phyloP scores from a whole-genome alignment of 208 protist species.

The Willaertia magna region DNA sequence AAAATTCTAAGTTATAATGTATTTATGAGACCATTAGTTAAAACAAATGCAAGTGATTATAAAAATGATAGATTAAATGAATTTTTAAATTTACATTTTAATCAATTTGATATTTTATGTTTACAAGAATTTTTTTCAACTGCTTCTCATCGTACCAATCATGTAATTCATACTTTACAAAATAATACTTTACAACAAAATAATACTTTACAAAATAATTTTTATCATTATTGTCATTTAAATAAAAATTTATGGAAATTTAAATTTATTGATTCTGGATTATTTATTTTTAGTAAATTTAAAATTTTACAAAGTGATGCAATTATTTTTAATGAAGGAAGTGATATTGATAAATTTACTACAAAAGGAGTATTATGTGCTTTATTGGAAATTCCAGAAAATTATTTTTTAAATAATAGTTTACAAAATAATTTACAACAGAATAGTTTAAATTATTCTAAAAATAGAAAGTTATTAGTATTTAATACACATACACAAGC shows the following conservation, averaged over 20 bases:
- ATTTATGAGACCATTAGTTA: conserved; percentile 7
- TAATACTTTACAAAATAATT: background rate
- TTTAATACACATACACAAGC: background rate
- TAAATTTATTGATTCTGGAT: background rate
- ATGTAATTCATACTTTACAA: background rate
- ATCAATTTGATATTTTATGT: background rate
- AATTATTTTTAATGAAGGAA: background rate
- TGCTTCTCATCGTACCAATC: background rate
- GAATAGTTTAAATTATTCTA: background rate
- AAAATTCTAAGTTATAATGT: background rate
- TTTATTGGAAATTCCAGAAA: background rate
- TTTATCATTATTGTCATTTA: background rate
- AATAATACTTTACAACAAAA: background rate
- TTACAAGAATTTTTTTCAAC: background rate
- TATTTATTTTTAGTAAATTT: background rate
- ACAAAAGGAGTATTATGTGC: background rate
- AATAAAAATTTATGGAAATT: background rate
- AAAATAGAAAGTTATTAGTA: background rate
- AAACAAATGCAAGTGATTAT: background rate
- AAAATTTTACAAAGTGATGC: background rate
- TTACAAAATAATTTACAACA: background rate
- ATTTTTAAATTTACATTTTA: background rate
- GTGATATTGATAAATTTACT: background rate
- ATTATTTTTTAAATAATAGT: background rate
- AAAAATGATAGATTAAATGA: background rate